Percentiles rank a stretch among this genome's conserved stretches.
Evolutionary conservation across 331 rosid genomes (phyloP).

Genomic region (Cydonia oblonga): DNA sequence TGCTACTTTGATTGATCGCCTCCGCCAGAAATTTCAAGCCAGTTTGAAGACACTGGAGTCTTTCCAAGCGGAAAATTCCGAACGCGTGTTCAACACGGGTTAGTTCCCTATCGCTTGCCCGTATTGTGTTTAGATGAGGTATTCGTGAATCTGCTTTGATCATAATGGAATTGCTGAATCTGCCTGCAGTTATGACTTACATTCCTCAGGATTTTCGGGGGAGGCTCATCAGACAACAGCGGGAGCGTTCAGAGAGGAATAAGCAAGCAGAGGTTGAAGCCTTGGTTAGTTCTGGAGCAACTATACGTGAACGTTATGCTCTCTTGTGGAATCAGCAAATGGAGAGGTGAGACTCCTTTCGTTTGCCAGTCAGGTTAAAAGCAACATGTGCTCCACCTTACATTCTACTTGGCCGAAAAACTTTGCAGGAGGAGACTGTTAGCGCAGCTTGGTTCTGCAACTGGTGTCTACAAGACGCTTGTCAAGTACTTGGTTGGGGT

Average conservation of each 20-base stretch:
- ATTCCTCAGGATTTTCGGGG: slow-evolving; percentile 99
- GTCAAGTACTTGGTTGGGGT: slow-evolving; percentile 97
- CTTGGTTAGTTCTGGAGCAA: slow-evolving; percentile 71
- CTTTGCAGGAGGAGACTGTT: slow-evolving; percentile 69
- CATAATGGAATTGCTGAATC: background rate
- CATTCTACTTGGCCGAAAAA: slow-evolving; percentile 11
- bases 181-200: slow-evolving; percentile 82
- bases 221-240: slow-evolving; percentile 72
- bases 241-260: slow-evolving; percentile 95
- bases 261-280: slow-evolving; percentile 84
- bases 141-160: background rate
- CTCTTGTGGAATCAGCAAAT: slow-evolving; percentile 89
- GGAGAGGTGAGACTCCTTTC: slow-evolving; percentile 55
- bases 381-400: slow-evolving; percentile 11
- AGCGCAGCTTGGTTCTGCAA: slow-evolving; percentile 94
- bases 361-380: background rate
- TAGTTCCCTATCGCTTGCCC: background rate
- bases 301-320: slow-evolving; percentile 65
- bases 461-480: slow-evolving; percentile 95
- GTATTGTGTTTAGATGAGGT: background rate
- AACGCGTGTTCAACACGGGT: slow-evolving; percentile 85
- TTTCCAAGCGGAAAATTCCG: slow-evolving; percentile 78
- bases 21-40: slow-evolving; percentile 41
- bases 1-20: slow-evolving; percentile 25
- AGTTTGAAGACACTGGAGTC: slow-evolving; percentile 47